Conservation (phyloP, 768 basidiomycete genomes). For the Lactifluus hygrophoroides region DNA sequence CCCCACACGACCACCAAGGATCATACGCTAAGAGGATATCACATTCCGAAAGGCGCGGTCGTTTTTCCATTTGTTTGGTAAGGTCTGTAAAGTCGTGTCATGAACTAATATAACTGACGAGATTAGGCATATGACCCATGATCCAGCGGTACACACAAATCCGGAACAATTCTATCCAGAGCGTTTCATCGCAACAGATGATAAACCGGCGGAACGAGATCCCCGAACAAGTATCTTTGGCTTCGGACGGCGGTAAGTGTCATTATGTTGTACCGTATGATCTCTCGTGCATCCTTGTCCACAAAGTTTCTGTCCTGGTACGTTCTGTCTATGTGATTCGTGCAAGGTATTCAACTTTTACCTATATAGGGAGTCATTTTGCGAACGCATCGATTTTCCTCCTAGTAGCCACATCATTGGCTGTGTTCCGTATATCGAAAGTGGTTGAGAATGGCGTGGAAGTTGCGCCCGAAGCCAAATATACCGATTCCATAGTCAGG, state of each 20-base stretch:
- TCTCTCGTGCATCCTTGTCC: too few species aligned
- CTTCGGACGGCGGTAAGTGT: constrained; percentile 19
- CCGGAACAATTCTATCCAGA: constrained; percentile 24
- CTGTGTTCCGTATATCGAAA: too few species aligned
- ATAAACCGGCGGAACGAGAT: constrained; percentile 11
- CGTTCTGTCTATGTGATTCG: too few species aligned
- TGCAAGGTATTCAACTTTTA: too few species aligned
- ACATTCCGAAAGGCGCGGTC: constrained; percentile 29
- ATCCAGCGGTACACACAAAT: constrained; percentile 13
- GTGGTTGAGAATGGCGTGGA: too few species aligned
- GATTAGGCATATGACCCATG: constrained; percentile 19
- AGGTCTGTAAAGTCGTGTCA: background rate
- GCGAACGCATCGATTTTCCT: too few species aligned
- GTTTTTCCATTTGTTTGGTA: constrained; percentile 28
- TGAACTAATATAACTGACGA: background rate
- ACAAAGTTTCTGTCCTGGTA: too few species aligned
- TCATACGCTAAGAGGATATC: background rate
- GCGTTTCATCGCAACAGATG: constrained; percentile 21
- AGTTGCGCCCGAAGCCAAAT: too few species aligned
- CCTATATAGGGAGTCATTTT: too few species aligned
- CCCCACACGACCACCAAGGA: background rate
- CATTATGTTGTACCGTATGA: too few species aligned
- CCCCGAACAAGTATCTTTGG: constrained; percentile 18
- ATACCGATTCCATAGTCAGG: too few species aligned
- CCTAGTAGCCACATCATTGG: too few species aligned